Conservation (phyloP, 2,329 filamentous ascomycete species). For the Botrytis pseudocinerea region DNA sequence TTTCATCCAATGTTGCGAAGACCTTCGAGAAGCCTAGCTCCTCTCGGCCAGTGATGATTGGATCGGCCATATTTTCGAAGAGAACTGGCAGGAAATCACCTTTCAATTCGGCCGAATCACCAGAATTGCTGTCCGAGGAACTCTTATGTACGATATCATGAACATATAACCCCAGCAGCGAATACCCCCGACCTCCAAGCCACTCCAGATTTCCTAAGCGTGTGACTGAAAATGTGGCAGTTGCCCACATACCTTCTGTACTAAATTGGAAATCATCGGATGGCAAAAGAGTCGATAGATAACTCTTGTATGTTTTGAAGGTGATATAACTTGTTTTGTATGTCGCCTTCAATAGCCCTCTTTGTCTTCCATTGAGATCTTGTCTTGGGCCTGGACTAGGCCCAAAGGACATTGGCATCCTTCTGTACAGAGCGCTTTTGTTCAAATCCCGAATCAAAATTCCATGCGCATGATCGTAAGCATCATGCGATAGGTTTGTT, state of each 20-base stretch:
- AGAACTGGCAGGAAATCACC: constrained; percentile 53
- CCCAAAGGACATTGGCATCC: constrained; percentile 47
- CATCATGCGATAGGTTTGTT: constrained; percentile 52
- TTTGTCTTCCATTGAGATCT: constrained; percentile 22
- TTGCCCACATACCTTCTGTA: constrained; percentile 37
- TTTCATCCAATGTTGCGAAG: constrained; percentile 35
- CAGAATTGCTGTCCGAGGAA: background rate
- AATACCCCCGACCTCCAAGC: constrained; percentile 61
- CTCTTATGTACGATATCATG: constrained; percentile 57
- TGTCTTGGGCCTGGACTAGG: constrained; percentile 37
- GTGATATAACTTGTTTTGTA: constrained; percentile 41
- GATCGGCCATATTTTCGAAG: constrained; percentile 57
- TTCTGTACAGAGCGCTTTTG: constrained; percentile 48
- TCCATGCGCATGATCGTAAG: constrained; percentile 51
- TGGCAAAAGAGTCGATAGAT: constrained; percentile 45
- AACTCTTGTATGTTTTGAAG: constrained; percentile 44
- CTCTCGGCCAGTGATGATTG: constrained; percentile 57
- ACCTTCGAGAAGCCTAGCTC: constrained; percentile 58
- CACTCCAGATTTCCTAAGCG: constrained; percentile 55
- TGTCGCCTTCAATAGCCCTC: constrained; percentile 2
- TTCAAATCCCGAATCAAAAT: constrained; percentile 44
- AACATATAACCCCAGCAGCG: constrained; percentile 58
- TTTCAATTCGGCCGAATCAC: constrained; percentile 40
- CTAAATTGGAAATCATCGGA: constrained; percentile 36
- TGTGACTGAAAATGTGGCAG: constrained; percentile 44